Evolutionary conservation across 768 basidiomycete species (phyloP).

Genomic region (Lentinula raphanica): DNA sequence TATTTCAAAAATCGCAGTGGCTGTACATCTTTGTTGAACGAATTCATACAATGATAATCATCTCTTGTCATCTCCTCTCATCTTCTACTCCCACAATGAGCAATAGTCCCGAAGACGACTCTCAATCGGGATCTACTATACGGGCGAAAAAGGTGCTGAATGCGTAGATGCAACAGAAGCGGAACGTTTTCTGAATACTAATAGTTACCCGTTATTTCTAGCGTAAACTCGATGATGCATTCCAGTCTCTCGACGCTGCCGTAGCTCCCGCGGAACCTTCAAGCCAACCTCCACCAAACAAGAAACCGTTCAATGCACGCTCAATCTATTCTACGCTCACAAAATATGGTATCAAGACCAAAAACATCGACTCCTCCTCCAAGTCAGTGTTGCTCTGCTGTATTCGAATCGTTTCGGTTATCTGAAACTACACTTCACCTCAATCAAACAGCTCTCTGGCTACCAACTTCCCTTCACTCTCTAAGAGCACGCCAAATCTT

Average conservation of each 20-base stretch:
- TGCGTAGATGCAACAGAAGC: no score
- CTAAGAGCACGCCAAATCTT: slow-evolving; percentile 64
- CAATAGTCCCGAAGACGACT: not conserved
- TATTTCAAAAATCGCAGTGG: not conserved
- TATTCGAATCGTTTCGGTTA: not conserved
- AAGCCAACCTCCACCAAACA: slow-evolving; percentile 44
- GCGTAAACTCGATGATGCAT: slow-evolving; percentile 82
- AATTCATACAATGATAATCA: no score
- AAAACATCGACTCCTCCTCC: slow-evolving; percentile 34
- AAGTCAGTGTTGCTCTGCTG: slow-evolving; percentile 8
- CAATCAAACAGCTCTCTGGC: slow-evolving; percentile 4
- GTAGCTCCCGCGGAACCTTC: slow-evolving; percentile 25
- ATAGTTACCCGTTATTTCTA: slow-evolving; percentile 22
- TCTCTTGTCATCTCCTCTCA: no score
- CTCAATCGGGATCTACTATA: not conserved
- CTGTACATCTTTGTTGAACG: no score
- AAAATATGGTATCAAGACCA: slow-evolving; percentile 67
- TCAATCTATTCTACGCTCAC: slow-evolving; percentile 75
- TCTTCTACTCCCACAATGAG: not conserved
- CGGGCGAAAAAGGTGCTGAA: slow-evolving; percentile 1
- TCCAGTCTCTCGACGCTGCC: slow-evolving; percentile 64
- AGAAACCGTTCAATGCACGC: slow-evolving; percentile 44
- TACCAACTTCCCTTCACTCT: slow-evolving; percentile 20
- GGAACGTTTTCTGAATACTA: not conserved
- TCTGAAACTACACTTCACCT: slow-evolving; percentile 1